These are phyloP conservation scores for Fusarium pseudocircinatum DNA, from an alignment of 2,329 filamentous ascomycete genomes.

Conservation along the genomic window DNA sequence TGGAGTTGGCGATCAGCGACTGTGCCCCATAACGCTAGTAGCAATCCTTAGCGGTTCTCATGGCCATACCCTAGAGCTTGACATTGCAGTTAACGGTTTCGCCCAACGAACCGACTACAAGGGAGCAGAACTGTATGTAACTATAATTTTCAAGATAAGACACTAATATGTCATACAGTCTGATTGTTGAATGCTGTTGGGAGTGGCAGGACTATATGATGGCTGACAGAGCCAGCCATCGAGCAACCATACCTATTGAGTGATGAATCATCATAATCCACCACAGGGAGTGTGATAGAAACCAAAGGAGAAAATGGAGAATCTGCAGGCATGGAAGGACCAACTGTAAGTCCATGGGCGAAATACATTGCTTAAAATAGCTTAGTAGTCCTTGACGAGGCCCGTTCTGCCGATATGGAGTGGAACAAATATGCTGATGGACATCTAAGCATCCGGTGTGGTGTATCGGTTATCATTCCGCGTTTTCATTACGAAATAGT, in stretches of 20 bases:
- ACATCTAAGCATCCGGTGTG: constrained; percentile 7
- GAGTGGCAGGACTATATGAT: rapidly evolving
- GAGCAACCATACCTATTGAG: rapidly evolving
- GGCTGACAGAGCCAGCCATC: rapidly evolving
- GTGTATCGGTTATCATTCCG: constrained; percentile 28
- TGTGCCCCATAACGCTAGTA: neutral
- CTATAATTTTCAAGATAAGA: too few relatives aligned
- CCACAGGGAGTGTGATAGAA: too few relatives aligned
- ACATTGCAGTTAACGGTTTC: neutral
- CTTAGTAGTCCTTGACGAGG: neutral
- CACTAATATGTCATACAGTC: too few relatives aligned
- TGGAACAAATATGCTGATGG: rapidly evolving
- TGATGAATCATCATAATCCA: neutral
- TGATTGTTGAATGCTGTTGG: rapidly evolving
- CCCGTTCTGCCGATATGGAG: rapidly evolving
- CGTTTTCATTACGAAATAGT: constrained; percentile 8
- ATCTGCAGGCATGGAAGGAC: rapidly evolving
- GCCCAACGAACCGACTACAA: neutral
- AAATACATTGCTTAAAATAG: neutral
- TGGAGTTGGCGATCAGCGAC: neutral
- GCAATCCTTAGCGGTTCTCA: too few relatives aligned
- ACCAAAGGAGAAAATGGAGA: rapidly evolving
- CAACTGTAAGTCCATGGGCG: neutral
- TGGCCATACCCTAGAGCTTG: neutral
- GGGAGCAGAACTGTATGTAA: too few relatives aligned